phyloP scores from a whole-genome alignment of 148 eudicot species.

The Salicornia ramosissima region DNA sequence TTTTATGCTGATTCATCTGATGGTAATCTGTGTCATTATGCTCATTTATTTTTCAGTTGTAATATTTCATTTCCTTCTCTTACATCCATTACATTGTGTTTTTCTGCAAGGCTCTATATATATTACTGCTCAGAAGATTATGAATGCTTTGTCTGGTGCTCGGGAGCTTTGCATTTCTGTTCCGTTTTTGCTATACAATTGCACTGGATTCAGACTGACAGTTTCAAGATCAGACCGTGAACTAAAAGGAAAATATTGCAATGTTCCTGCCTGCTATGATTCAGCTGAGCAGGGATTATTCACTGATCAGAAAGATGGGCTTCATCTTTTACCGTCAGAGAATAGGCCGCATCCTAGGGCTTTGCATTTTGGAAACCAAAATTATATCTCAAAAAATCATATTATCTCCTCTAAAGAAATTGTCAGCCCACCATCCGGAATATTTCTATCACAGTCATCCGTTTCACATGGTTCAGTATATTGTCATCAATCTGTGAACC shows the following conservation, averaged over 20 bases:
- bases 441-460: conserved; percentile 29
- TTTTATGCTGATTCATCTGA: conserved; percentile 46
- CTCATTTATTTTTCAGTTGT: not conserved
- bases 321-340: conserved; percentile 50
- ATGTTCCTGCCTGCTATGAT: conserved; percentile 77
- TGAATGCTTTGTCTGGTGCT: conserved; percentile 85
- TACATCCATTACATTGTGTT: conserved; percentile 9
- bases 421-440: conserved; percentile 20
- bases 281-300: conserved; percentile 42
- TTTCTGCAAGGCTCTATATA: conserved; percentile 52
- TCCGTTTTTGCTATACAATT: conserved; percentile 79
- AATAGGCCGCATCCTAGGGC: conserved; percentile 31
- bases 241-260: conserved; percentile 45
- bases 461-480: conserved; percentile 19
- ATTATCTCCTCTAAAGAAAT: conserved; percentile 30
- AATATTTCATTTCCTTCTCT: conserved; percentile 6
- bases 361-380: conserved; percentile 22
- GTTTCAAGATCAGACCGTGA: conserved; percentile 53
- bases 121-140: conserved; percentile 67
- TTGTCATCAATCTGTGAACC: conserved; percentile 23
- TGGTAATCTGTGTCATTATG: conserved; percentile 39
- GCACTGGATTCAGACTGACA: conserved; percentile 64
- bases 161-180: conserved; percentile 84
- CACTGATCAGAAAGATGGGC: conserved; percentile 57
- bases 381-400: conserved; percentile 28